phyloP scores from a whole-genome alignment of 768 basidiomycete species.

The Mycena alexandri region DNA sequence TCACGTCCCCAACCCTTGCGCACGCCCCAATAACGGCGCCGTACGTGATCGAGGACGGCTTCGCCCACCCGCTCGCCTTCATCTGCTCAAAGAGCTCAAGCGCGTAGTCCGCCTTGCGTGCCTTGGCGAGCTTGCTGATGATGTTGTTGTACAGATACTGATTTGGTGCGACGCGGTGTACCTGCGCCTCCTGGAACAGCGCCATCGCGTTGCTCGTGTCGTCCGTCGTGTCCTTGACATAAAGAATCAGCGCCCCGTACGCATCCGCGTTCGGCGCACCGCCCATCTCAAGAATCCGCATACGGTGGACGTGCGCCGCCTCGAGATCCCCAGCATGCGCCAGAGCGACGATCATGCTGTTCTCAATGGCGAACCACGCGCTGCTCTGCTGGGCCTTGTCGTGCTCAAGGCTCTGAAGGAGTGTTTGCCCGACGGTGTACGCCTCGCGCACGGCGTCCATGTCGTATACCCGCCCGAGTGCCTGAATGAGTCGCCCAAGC shows the following conservation, averaged over 20 bases:
- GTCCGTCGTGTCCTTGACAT: constrained; percentile 94
- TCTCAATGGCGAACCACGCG: constrained; percentile 87
- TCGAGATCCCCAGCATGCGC: constrained; percentile 87
- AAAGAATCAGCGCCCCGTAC: constrained; percentile 90
- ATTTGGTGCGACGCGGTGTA: constrained; percentile 79
- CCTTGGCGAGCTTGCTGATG: constrained; percentile 95
- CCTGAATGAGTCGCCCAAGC: constrained; percentile 74
- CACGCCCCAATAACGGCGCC: constrained; percentile 95
- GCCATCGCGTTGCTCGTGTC: constrained; percentile 90
- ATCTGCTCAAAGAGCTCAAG: constrained; percentile 90
- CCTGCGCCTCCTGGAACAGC: constrained; percentile 84
- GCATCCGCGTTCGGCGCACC: constrained; percentile 88
- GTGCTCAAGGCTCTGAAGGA: constrained; percentile 61
- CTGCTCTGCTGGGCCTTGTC: constrained; percentile 60
- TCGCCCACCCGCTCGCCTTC: constrained; percentile 72
- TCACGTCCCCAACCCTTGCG: constrained; percentile 90
- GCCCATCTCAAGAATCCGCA: constrained; percentile 81
- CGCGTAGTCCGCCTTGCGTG: constrained; percentile 92
- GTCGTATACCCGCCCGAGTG: constrained; percentile 73
- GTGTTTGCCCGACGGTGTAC: constrained; percentile 76
- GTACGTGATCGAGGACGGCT: constrained; percentile 88
- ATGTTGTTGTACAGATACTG: constrained; percentile 96
- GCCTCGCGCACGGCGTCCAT: constrained; percentile 71
- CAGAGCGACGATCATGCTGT: constrained; percentile 88
- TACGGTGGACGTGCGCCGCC: constrained; percentile 84